Percentiles rank a stretch among this genome's conserved stretches.
Conservation (phyloP, 2,329 filamentous ascomycete genomes). For the Alternaria brassicae region DNA sequence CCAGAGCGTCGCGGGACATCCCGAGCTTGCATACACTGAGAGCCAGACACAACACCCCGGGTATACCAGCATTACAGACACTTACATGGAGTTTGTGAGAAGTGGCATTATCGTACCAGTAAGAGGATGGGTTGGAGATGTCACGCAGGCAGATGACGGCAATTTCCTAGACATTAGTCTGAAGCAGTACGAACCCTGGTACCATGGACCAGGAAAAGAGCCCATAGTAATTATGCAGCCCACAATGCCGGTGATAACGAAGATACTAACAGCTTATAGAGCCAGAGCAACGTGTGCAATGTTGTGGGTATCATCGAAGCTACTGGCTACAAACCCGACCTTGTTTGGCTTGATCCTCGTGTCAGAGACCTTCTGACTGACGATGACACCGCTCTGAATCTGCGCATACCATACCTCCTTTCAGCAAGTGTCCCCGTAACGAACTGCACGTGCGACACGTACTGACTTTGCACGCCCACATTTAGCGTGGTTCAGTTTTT, state of each 20-base stretch:
- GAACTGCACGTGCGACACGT: too few relatives aligned
- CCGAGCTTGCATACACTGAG: slow-evolving; percentile 51
- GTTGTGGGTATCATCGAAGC: slow-evolving; percentile 71
- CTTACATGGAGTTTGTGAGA: slow-evolving; percentile 76
- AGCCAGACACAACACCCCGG: slow-evolving; percentile 61
- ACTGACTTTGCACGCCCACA: too few relatives aligned
- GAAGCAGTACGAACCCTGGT: slow-evolving; percentile 26
- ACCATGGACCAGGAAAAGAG: background rate
- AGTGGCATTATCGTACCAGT: slow-evolving; percentile 59
- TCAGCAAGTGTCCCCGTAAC: too few relatives aligned
- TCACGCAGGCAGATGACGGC: slow-evolving; percentile 21
- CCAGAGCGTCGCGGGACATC: slow-evolving; percentile 50
- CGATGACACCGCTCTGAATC: slow-evolving; percentile 61
- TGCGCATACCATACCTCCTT: slow-evolving; percentile 63
- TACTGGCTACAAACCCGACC: slow-evolving; percentile 73
- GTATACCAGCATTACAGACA: slow-evolving; percentile 73
- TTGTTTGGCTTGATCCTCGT: slow-evolving; percentile 68
- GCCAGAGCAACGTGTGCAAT: slow-evolving; percentile 13
- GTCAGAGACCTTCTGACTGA: slow-evolving; percentile 63
- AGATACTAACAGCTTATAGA: slow-evolving; percentile 16
- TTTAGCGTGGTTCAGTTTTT: slow-evolving; percentile 71
- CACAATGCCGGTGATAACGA: background rate
- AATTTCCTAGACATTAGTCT: slow-evolving; percentile 13
- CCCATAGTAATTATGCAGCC: slow-evolving; percentile 7
- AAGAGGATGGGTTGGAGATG: slow-evolving; percentile 44